Percentiles rank a stretch among this genome's conserved stretches.
These are phyloP conservation scores for Pseudopithomyces chartarum DNA, from an alignment of 2,329 filamentous ascomycete genomes.

Conservation along the genomic window DNA sequence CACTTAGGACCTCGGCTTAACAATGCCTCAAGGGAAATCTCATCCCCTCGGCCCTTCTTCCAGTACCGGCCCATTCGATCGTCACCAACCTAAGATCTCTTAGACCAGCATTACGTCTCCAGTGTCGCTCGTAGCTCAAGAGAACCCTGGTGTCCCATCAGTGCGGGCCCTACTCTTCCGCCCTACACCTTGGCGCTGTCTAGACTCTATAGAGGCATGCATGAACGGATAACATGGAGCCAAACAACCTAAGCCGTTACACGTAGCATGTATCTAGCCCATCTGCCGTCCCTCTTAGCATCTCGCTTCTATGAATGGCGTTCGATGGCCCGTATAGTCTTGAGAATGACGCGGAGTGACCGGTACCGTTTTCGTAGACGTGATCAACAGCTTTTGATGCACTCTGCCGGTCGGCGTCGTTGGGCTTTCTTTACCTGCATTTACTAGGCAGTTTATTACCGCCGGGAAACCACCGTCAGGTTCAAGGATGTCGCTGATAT, in stretches of 20 bases:
- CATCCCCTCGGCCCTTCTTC: not conserved
- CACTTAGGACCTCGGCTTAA: not conserved
- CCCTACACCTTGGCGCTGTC: not conserved
- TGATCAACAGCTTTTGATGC: not conserved
- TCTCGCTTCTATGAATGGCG: not conserved
- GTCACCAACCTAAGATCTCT: not conserved
- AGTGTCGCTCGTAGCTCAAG: not conserved
- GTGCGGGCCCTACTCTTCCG: not conserved
- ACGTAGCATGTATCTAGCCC: not conserved
- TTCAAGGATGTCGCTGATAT: not conserved
- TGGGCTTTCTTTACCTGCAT: not conserved
- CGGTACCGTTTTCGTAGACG: not conserved
- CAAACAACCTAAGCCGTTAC: slow-evolving; percentile 1
- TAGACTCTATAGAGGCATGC: not conserved
- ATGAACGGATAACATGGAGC: not conserved
- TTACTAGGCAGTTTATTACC: not conserved
- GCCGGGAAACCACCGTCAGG: not conserved
- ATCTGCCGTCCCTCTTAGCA: not conserved
- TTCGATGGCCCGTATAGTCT: not conserved
- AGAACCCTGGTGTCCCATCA: not conserved
- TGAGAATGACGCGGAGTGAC: not conserved
- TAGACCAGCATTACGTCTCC: not conserved
- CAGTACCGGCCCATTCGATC: not conserved
- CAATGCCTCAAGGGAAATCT: not conserved
- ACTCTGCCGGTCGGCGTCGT: no score